These are phyloP conservation scores for Dalbergia oliveri DNA, from an alignment of 306 rosid species.

Conservation along the genomic window DNA sequence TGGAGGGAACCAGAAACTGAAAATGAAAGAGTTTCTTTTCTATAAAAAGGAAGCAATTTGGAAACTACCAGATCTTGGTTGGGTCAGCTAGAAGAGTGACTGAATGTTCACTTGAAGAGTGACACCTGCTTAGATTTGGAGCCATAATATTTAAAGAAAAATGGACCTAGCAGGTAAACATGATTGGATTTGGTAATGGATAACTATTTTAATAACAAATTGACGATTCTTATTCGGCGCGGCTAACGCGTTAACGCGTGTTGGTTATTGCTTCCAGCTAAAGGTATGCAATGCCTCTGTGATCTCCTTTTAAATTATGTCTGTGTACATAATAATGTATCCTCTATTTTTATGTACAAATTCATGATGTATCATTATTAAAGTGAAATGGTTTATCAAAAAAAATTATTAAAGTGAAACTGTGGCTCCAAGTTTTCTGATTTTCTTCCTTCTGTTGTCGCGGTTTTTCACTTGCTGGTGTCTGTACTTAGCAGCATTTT, in stretches of 20 bases:
- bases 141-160: conserved; percentile 35
- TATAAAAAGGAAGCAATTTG: conserved; percentile 33
- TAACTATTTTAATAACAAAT: conserved; percentile 16
- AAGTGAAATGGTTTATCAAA: no score
- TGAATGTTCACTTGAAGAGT: conserved; percentile 26
- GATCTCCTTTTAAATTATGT: conserved; percentile 9
- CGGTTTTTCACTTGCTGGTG: neutral
- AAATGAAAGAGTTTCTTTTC: conserved; percentile 38
- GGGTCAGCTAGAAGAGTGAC: conserved; percentile 34
- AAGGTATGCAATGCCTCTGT: conserved; percentile 15
- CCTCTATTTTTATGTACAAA: no score
- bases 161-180: conserved; percentile 1
- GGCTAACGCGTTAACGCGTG: conserved; percentile 62
- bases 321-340: neutral
- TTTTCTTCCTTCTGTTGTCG: neutral
- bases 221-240: conserved; percentile 44
- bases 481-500: neutral
- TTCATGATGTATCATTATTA: neutral
- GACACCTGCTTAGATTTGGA: conserved; percentile 18
- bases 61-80: conserved; percentile 41
- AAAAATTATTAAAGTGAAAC: conserved; percentile 32
- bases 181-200: conserved; percentile 17
- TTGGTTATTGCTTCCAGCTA: conserved; percentile 49
- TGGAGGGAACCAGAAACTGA: neutral
- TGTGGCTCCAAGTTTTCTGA: neutral